Evolutionary conservation across 164 flowering plant genomes (phyloP).

Genomic region (Houttuynia cordata): DNA sequence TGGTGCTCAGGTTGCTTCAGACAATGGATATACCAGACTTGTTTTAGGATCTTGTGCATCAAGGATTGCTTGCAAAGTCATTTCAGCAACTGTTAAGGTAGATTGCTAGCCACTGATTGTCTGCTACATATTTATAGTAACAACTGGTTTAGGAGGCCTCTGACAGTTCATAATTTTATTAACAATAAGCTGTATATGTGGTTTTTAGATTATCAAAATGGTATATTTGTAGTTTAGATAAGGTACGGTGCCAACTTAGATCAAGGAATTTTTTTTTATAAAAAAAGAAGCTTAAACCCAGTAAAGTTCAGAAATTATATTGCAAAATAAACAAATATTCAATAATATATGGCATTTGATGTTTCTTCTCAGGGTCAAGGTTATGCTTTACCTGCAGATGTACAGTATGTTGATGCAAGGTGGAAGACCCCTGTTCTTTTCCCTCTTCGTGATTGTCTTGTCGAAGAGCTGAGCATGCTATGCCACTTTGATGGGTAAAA

Average conservation of each 20-base stretch:
- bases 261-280: too few relatives aligned
- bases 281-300: too few relatives aligned
- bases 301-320: neutral
- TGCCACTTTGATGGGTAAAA: slow-evolving; percentile 65
- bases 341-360: neutral
- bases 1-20: slow-evolving; percentile 52
- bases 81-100: slow-evolving; percentile 91
- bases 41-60: slow-evolving; percentile 82
- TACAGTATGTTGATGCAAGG: slow-evolving; percentile 92
- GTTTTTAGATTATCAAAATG: too few relatives aligned
- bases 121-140: neutral
- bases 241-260: too few relatives aligned
- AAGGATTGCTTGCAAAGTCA: slow-evolving; percentile 76
- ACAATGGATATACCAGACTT: slow-evolving; percentile 71
- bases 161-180: too few relatives aligned
- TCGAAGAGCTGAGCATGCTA: slow-evolving; percentile 62
- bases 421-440: slow-evolving; percentile 81
- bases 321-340: neutral
- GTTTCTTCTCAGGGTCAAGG: slow-evolving; percentile 72
- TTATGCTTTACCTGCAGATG: slow-evolving; percentile 88
- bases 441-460: slow-evolving; percentile 86
- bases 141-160: too few relatives aligned
- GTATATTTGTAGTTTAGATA: too few relatives aligned
- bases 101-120: slow-evolving; percentile 2
- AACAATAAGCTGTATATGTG: too few relatives aligned